Evolutionary conservation across 2,329 filamentous ascomycete genomes (phyloP).

Genomic region (Aspergillus aculeatus): DNA sequence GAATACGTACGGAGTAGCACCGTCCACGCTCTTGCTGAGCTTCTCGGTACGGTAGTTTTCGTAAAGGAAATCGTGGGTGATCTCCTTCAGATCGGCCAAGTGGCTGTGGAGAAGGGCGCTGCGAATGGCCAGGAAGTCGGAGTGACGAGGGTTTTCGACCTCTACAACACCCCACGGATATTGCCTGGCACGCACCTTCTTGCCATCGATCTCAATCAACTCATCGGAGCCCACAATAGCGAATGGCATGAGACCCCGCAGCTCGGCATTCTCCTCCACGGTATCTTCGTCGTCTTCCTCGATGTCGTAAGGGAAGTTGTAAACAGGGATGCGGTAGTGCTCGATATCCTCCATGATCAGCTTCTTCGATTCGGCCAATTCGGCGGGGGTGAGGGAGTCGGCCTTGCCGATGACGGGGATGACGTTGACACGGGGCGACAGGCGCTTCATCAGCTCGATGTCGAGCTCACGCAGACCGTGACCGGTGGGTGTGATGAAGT

Average conservation of each 20-base stretch:
- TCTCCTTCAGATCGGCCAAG: slow-evolving; percentile 97
- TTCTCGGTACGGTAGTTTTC: slow-evolving; percentile 99
- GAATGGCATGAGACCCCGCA: slow-evolving; percentile 96
- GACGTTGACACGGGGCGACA: slow-evolving; percentile 96
- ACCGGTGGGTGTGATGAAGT: slow-evolving; percentile 98
- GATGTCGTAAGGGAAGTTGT: slow-evolving; percentile 99
- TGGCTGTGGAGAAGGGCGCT: slow-evolving; percentile 97
- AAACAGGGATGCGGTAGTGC: slow-evolving; percentile 98
- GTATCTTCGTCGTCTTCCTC: slow-evolving; percentile 99
- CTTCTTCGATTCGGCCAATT: slow-evolving; percentile 99
- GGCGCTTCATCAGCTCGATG: slow-evolving; percentile 99
- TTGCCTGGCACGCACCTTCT: slow-evolving; percentile 88
- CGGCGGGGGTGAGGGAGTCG: slow-evolving; percentile 91
- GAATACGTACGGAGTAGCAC: slow-evolving; percentile 74
- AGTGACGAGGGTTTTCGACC: slow-evolving; percentile 98
- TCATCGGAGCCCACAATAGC: slow-evolving; percentile 98
- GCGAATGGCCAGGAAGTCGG: slow-evolving; percentile 95
- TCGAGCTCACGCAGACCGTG: slow-evolving; percentile 97
- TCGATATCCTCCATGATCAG: slow-evolving; percentile 99
- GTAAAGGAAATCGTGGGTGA: slow-evolving; percentile 99
- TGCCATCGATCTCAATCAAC: slow-evolving; percentile 86
- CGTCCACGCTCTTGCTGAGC: slow-evolving; percentile 98
- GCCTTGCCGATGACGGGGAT: slow-evolving; percentile 99
- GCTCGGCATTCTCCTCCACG: slow-evolving; percentile 97
- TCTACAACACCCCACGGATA: slow-evolving; percentile 99